Evolutionary conservation across 176 grass and related monocot species (phyloP), one percentile per base, ranked within the genome.

Genomic region (Carex cristatella): DNA sequence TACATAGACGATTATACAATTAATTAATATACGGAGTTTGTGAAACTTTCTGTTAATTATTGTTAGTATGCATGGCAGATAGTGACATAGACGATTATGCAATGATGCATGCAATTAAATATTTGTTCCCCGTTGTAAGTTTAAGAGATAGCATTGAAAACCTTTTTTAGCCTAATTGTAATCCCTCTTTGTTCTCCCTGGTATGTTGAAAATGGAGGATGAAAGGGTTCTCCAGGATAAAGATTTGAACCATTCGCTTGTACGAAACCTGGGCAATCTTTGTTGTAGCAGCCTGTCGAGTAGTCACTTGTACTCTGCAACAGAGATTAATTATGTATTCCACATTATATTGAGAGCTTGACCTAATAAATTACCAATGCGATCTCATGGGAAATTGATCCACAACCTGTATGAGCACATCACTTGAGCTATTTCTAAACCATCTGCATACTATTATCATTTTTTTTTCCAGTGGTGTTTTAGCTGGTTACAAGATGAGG

Each of bases 131-230:
- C 23, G 23, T 23, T 23, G 23, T 23, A 9, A 8, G 4, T 40
- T 46, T 42, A 64, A 12, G n/a, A 65, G 10, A 46, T 35, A 62
- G 13, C 48, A 44, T 5, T 4, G 4, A 7, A 28, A 64, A 81
- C 79, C 79, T 18, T 81, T 81, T 81, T 81, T 42, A 81, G 40
- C 60, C 79, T 63, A 42, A 81, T 38, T 81, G 14, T 63, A 27
- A 64, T 42, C 15, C 15, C 32, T 81, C 32, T 81, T 18, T 64
- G 57, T 11, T 81, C 7, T n/a, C 79, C 79, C 0, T 4, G 9
- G 30, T 81, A 81, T 7, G 31, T 40, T 60, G 79, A 81, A 63
- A 42, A 18, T 81, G 79, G 79, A 62, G 56, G 79, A 64, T 57
- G 0, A 38, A 81, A n/a, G 9, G 12, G 2, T 63, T 44, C 2